These are phyloP conservation scores for Cadophora sp. DNA, from an alignment of 2,329 filamentous ascomycete species.

Conservation along the genomic window DNA sequence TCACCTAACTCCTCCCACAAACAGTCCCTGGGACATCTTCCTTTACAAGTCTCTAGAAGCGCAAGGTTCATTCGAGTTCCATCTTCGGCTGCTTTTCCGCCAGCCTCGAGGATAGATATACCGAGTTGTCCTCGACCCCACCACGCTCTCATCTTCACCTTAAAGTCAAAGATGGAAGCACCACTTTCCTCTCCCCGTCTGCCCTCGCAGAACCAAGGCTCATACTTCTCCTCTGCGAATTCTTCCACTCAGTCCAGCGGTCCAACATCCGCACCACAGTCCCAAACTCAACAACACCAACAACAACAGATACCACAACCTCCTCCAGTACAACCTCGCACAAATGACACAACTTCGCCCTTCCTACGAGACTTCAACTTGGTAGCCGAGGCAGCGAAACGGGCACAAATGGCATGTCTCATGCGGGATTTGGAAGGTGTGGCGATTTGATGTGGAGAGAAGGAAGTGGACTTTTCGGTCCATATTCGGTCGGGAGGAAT, in stretches of 20 bases:
- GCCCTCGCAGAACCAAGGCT: constrained; percentile 26
- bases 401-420: constrained; percentile 88
- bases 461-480: constrained; percentile 1
- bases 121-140: constrained; percentile 4
- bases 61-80: not conserved
- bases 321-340: constrained; percentile 38
- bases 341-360: constrained; percentile 59
- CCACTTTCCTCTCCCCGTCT: constrained; percentile 44
- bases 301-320: constrained; percentile 28
- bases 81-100: not conserved
- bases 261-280: constrained; percentile 34
- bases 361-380: constrained; percentile 85
- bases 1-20: not conserved
- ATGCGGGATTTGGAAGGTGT: constrained; percentile 80
- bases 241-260: constrained; percentile 34
- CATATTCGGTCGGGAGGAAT: constrained; percentile 6
- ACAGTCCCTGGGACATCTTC: not conserved
- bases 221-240: constrained; percentile 33
- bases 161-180: constrained; percentile 44
- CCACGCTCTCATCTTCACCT: constrained; percentile 17
- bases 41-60: not conserved
- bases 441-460: constrained; percentile 32
- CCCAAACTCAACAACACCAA: constrained; percentile 17
- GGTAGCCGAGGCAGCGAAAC: constrained; percentile 89
- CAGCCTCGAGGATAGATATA: constrained; percentile 2